Conservation (phyloP, 2,329 filamentous ascomycete genomes). For the Nothophoma quercina region DNA sequence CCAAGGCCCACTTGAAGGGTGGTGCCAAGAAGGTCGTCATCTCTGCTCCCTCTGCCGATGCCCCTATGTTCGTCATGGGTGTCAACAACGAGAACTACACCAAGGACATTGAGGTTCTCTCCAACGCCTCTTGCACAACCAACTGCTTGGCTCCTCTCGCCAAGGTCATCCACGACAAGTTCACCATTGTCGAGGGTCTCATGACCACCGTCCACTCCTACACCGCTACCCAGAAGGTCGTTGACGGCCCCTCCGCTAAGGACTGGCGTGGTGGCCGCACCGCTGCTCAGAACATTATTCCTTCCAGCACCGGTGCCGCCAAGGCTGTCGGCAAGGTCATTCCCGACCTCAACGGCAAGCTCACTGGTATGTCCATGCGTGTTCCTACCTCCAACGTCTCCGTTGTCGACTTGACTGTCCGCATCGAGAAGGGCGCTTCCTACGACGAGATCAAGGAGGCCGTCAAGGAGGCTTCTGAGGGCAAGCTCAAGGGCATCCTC, state of each 20-base stretch:
- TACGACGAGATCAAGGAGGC: conserved; percentile 94
- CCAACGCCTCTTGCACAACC: conserved; percentile 99
- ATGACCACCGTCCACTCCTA: conserved; percentile 99
- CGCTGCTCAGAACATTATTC: conserved; percentile 99
- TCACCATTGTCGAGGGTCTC: conserved; percentile 94
- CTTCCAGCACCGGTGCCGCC: conserved; percentile 97
- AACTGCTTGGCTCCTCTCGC: conserved; percentile 99
- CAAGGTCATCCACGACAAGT: conserved; percentile 99
- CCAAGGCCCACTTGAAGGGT: conserved; percentile 89
- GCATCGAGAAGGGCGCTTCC: conserved; percentile 85
- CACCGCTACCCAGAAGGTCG: conserved; percentile 99
- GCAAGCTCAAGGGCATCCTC: conserved; percentile 87
- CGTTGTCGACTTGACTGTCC: conserved; percentile 95
- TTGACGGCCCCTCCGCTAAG: conserved; percentile 96
- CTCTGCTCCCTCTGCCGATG: conserved; percentile 91
- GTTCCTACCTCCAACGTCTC: conserved; percentile 98
- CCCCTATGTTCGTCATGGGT: conserved; percentile 99
- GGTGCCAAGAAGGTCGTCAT: conserved; percentile 94
- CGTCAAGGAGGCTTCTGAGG: conserved; percentile 84
- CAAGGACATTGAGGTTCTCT: conserved; percentile 89
- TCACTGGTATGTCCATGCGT: conserved; percentile 99
- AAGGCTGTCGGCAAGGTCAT: conserved; percentile 99
- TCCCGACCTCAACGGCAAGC: conserved; percentile 96
- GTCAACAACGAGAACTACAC: conserved; percentile 97
- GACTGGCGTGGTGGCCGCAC: conserved; percentile 99